Conservation (phyloP, 352 stramenopile species). For the Pythium sukuiense region DNA sequence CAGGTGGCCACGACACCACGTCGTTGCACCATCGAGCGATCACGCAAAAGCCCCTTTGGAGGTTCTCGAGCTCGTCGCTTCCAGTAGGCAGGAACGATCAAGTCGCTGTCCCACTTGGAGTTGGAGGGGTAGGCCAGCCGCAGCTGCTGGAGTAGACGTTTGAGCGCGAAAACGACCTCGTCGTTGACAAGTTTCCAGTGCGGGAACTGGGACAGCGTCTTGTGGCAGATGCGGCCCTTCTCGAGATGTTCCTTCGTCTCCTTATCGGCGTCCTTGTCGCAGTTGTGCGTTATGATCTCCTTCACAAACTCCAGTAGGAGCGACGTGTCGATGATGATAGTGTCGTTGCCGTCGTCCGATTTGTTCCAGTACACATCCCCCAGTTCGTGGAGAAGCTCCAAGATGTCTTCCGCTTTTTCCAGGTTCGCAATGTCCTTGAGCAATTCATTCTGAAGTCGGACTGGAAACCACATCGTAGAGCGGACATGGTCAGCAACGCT, state of each 20-base stretch:
- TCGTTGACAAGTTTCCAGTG: slow-evolving; percentile 12
- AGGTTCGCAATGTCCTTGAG: neutral
- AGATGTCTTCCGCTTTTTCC: slow-evolving; percentile 6
- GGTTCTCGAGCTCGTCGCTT: slow-evolving; percentile 12
- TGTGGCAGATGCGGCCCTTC: slow-evolving; percentile 2
- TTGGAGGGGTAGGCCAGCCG: slow-evolving; percentile 3
- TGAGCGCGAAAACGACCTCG: slow-evolving; percentile 3
- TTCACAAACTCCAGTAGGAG: slow-evolving; percentile 17
- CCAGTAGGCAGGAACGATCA: slow-evolving; percentile 18
- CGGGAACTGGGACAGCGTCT: slow-evolving; percentile 8
- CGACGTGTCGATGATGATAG: slow-evolving; percentile 2
- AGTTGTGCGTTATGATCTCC: slow-evolving; percentile 12
- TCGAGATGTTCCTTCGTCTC: slow-evolving; percentile 13
- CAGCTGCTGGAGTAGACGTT: slow-evolving; percentile 11
- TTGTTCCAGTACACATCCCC: slow-evolving; percentile 7
- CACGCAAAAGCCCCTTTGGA: slow-evolving; percentile 6
- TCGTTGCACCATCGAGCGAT: slow-evolving; percentile 12
- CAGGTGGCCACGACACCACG: slow-evolving; percentile 1
- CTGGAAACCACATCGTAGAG: neutral
- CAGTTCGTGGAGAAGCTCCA: slow-evolving; percentile 12
- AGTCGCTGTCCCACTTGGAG: slow-evolving; percentile 8
- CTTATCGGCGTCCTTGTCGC: slow-evolving; percentile 7
- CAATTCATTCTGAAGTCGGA: slow-evolving; percentile 2
- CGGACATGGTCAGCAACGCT: slow-evolving; percentile 9
- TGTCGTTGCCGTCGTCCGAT: neutral